phyloP scores from a whole-genome alignment of 2,329 filamentous ascomycete genomes.

The Stachybotrys elegans region DNA sequence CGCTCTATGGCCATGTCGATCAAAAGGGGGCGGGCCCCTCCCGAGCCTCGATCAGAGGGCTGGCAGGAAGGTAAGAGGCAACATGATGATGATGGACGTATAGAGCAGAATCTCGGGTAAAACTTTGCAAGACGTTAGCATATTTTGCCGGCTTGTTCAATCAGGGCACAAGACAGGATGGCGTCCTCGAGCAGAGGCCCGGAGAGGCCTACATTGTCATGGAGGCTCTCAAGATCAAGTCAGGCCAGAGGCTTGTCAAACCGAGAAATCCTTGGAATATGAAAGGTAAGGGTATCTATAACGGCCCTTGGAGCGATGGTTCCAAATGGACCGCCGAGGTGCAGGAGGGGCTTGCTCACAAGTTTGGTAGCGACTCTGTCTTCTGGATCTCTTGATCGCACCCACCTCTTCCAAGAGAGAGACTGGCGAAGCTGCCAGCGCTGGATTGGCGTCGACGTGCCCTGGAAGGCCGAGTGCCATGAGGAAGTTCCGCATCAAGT shows the following conservation, averaged over 20 bases:
- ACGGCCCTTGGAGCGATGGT: constrained; percentile 55
- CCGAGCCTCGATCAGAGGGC: no score
- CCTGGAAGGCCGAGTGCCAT: constrained; percentile 58
- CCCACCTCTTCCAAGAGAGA: constrained; percentile 52
- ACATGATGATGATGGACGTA: no score
- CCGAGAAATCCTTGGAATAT: constrained; percentile 59
- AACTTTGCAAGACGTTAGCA: no score
- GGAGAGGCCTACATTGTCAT: constrained; percentile 60
- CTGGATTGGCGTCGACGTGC: constrained; percentile 58
- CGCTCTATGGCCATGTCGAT: no score
- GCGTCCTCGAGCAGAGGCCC: no score
- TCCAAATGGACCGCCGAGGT: constrained; percentile 56
- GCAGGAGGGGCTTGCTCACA: constrained; percentile 52
- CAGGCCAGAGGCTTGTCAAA: constrained; percentile 50
- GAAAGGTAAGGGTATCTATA: constrained; percentile 52
- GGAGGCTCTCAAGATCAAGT: constrained; percentile 48
- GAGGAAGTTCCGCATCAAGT: constrained; percentile 55
- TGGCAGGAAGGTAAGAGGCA: no score
- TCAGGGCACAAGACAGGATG: no score
- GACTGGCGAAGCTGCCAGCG: constrained; percentile 54
- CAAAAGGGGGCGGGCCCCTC: no score
- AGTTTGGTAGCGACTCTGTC: constrained; percentile 56
- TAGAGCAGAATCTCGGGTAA: no score
- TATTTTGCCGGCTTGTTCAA: no score
- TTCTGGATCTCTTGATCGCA: constrained; percentile 61